phyloP scores from a whole-genome alignment of 2,329 filamentous ascomycete genomes.

The Hypoxylon sp. region DNA sequence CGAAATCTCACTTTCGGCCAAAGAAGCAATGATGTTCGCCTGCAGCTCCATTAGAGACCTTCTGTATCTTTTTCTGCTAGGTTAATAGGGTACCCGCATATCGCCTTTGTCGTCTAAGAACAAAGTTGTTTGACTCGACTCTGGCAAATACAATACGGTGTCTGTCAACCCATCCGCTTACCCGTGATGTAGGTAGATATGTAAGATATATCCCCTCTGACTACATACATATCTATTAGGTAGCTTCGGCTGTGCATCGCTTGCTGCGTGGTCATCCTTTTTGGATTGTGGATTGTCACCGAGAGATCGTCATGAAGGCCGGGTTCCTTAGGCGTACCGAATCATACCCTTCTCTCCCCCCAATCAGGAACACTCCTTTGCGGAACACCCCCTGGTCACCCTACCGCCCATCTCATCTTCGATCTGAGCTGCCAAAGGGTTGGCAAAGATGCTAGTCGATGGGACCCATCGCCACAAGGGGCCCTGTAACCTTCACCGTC shows the following conservation, averaged over 20 bases:
- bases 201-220: not conserved
- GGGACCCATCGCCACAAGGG: slow-evolving; percentile 43
- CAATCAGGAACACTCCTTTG: slow-evolving; percentile 44
- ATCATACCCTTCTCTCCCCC: slow-evolving; percentile 42
- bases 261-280: slow-evolving; percentile 19
- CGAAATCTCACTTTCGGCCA: slow-evolving; percentile 42
- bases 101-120: slow-evolving; percentile 26
- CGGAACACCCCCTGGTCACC: slow-evolving; percentile 43
- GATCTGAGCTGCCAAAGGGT: slow-evolving; percentile 49
- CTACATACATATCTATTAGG: not conserved
- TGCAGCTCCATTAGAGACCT: slow-evolving; percentile 40
- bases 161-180: not conserved
- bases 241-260: slow-evolving; percentile 14
- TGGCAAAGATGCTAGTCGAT: slow-evolving; percentile 47
- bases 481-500: slow-evolving; percentile 42
- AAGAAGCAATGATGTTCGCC: slow-evolving; percentile 43
- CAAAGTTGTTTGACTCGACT: slow-evolving; percentile 36
- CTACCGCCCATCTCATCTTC: slow-evolving; percentile 49
- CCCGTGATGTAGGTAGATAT: slow-evolving; percentile 3
- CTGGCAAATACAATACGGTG: not conserved
- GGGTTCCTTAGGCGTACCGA: slow-evolving; percentile 42
- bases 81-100: slow-evolving; percentile 42
- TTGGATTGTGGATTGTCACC: slow-evolving; percentile 38
- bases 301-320: slow-evolving; percentile 44
- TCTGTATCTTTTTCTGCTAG: slow-evolving; percentile 34